Conservation (phyloP, 2,329 filamentous ascomycete genomes). For the Claviceps sp. region DNA sequence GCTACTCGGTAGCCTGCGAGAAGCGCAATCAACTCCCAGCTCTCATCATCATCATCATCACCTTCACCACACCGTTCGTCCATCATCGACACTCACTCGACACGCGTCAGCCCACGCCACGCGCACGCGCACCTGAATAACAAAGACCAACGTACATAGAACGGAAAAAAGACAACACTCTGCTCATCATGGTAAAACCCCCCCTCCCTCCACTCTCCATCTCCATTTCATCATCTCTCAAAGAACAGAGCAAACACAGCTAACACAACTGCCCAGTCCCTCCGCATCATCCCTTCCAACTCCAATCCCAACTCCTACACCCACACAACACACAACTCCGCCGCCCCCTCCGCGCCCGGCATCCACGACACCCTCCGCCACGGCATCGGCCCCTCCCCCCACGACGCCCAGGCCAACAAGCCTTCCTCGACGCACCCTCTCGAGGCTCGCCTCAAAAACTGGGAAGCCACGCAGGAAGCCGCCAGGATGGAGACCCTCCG, state of each 20-base stretch:
- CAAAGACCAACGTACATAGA: background rate
- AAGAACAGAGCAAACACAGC: too few relatives aligned
- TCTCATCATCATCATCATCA: background rate
- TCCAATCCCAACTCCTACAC: conserved; percentile 52
- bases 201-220: conserved; percentile 15
- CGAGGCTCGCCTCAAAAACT: conserved; percentile 75
- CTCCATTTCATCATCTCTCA: conserved; percentile 2
- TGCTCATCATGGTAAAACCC: background rate
- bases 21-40: conserved; percentile 1
- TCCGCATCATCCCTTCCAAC: conserved; percentile 73
- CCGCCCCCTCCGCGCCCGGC: conserved; percentile 81
- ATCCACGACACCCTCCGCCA: conserved; percentile 86
- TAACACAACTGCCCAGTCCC: conserved; percentile 42
- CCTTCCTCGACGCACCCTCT: conserved; percentile 68
- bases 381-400: conserved; percentile 56
- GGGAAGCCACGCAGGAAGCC: conserved; percentile 78
- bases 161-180: background rate
- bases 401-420: conserved; percentile 28
- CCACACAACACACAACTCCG: conserved; percentile 46
- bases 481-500: conserved; percentile 82
- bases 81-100: background rate
- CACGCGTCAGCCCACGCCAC: background rate
- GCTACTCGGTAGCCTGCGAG: conserved; percentile 16
- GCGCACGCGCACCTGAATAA: background rate
- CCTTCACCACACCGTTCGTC: background rate